phyloP scores from a whole-genome alignment of 495 filamentous ascomycete genomes.

The Aspergillus incahuasiensis region DNA sequence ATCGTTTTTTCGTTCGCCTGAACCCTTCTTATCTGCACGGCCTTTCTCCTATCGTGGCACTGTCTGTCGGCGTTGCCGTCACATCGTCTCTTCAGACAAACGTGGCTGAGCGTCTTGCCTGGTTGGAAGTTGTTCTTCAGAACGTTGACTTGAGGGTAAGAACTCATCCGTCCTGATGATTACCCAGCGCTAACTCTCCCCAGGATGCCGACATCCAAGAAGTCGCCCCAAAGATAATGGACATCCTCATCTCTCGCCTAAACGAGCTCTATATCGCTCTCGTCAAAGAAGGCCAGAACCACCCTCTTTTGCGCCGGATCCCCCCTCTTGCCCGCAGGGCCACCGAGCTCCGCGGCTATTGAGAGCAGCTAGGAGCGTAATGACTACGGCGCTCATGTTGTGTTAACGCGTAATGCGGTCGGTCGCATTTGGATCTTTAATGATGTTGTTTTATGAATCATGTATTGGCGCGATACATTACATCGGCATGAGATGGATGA shows the following conservation, averaged over 20 bases:
- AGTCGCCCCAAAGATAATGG: constrained; percentile 60
- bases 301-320: constrained; percentile 61
- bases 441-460: constrained; percentile 7
- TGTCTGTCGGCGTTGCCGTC: constrained; percentile 81
- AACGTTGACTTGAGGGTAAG: constrained; percentile 48
- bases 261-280: constrained; percentile 67
- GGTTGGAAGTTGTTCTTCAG: constrained; percentile 70
- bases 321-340: constrained; percentile 50
- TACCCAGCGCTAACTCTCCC: constrained; percentile 1
- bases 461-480: constrained; percentile 9
- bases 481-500: neutral
- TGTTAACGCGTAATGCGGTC: constrained; percentile 6
- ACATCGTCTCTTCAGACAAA: constrained; percentile 64
- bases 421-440: constrained; percentile 6
- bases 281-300: constrained; percentile 54
- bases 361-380: neutral
- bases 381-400: neutral
- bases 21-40: constrained; percentile 62
- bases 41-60: constrained; percentile 69
- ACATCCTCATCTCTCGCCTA: constrained; percentile 64
- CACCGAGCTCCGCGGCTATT: constrained; percentile 42
- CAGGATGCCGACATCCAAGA: constrained; percentile 74
- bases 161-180: neutral
- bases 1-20: constrained; percentile 69
- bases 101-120: constrained; percentile 62